Conservation (phyloP, 352 stramenopile species). For the Thalassiosira mediterranea region DNA sequence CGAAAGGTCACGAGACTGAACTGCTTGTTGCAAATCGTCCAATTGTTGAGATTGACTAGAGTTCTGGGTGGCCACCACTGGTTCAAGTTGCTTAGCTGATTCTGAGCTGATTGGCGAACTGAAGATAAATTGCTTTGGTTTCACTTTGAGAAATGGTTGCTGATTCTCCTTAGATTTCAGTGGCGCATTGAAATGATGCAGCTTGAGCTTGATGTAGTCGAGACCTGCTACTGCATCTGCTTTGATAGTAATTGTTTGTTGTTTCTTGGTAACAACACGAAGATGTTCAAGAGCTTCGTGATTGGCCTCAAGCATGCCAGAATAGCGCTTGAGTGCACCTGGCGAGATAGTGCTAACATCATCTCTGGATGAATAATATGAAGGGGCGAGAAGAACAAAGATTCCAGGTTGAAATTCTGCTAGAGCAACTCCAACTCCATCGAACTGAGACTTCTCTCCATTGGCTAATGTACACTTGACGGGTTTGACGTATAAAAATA, state of each 20-base stretch:
- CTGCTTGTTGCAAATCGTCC: no score
- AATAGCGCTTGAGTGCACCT: constrained; percentile 3
- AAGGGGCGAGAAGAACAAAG: background rate
- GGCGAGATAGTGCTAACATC: background rate
- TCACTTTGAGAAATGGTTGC: background rate
- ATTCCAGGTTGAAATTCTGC: background rate
- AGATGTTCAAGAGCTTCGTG: constrained; percentile 1
- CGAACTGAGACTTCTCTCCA: constrained; percentile 17
- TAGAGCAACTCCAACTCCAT: constrained; percentile 13
- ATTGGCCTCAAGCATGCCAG: background rate
- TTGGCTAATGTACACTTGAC: constrained; percentile 9
- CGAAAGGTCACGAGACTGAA: no score
- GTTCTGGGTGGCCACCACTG: background rate
- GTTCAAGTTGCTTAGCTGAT: background rate
- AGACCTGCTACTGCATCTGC: constrained; percentile 4
- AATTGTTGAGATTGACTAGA: background rate
- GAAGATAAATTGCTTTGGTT: background rate
- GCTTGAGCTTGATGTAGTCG: constrained; percentile 7
- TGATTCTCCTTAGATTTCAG: constrained; percentile 6
- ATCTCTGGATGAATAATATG: background rate
- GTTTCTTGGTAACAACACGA: background rate
- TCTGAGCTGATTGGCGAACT: background rate
- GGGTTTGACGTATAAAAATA: constrained; percentile 15
- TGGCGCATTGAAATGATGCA: constrained; percentile 16
- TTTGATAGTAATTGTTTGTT: background rate